A percentile compares a stretch with the other conserved stretches of the same genome.
Evolutionary conservation across 2,329 filamentous ascomycete genomes (phyloP).

Genomic region (Sodiomyces alkalinus): DNA sequence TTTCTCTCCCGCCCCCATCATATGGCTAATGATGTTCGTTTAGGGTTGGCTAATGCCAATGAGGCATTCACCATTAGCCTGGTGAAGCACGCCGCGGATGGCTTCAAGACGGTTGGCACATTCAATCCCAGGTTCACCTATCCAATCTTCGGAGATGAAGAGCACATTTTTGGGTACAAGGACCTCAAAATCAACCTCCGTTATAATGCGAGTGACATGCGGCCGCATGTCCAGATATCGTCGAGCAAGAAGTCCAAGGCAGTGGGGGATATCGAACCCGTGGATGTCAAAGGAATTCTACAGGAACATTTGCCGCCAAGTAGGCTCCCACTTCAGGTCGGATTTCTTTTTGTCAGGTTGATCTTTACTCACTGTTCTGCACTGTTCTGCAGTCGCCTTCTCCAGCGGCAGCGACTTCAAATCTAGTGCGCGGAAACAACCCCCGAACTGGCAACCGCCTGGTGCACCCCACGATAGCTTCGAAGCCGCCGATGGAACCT

Average conservation of each 20-base stretch:
- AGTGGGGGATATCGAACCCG: slow-evolving; percentile 51
- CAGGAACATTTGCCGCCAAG: slow-evolving; percentile 52
- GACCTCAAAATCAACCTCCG: slow-evolving; percentile 61
- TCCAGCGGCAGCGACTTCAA: slow-evolving; percentile 47
- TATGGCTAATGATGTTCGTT: slow-evolving; percentile 1
- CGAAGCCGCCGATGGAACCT: slow-evolving; percentile 43
- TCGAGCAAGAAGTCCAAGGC: slow-evolving; percentile 58
- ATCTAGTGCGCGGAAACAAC: slow-evolving; percentile 21
- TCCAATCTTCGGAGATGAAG: slow-evolving; percentile 82
- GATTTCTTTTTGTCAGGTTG: not conserved
- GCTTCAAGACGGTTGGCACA: slow-evolving; percentile 41
- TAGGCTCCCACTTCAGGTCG: slow-evolving; percentile 25
- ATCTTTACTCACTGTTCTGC: not conserved
- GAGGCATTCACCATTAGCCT: slow-evolving; percentile 49
- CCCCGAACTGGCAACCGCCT: slow-evolving; percentile 49
- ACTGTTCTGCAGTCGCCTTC: slow-evolving; percentile 42
- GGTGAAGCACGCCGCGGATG: slow-evolving; percentile 30
- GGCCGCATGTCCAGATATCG: slow-evolving; percentile 56
- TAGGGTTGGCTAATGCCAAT: slow-evolving; percentile 45
- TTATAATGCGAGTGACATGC: slow-evolving; percentile 55
- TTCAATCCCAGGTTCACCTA: slow-evolving; percentile 87
- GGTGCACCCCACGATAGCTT: slow-evolving; percentile 56
- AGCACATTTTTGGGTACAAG: slow-evolving; percentile 83
- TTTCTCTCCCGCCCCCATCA: too few relatives aligned
- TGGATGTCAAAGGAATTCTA: slow-evolving; percentile 52